Conservation (phyloP, 1,139 yeast species). For the Komagataea norvegica region DNA sequence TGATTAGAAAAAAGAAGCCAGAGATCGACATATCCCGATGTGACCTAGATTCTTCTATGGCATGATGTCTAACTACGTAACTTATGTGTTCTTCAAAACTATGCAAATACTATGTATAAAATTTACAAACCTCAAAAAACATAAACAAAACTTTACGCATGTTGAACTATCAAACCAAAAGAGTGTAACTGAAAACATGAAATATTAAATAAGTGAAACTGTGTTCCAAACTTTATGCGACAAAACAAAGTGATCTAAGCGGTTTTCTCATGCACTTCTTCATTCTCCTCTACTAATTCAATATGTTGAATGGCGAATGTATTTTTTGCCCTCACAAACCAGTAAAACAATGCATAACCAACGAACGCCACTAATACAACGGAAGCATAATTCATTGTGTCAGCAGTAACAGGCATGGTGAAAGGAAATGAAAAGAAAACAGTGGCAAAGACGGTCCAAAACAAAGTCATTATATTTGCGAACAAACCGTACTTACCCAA, state of each 20-base stretch:
- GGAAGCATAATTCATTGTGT: constrained; percentile 68
- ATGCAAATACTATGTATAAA: too few species aligned
- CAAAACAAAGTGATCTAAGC: neutral
- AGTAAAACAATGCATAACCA: constrained; percentile 49
- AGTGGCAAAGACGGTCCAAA: constrained; percentile 57
- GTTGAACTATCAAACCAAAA: too few species aligned
- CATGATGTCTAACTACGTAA: too few species aligned
- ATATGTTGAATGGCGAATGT: constrained; percentile 23
- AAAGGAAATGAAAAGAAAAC: constrained; percentile 68
- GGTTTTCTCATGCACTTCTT: neutral
- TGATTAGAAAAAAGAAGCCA: too few species aligned
- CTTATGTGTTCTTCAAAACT: too few species aligned
- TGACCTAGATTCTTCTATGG: too few species aligned
- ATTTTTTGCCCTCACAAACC: constrained; percentile 34
- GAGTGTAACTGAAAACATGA: too few species aligned
- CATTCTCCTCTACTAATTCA: constrained; percentile 8
- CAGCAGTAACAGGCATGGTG: constrained; percentile 55
- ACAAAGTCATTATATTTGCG: constrained; percentile 49
- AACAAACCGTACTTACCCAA: constrained; percentile 55
- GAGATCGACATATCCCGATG: too few species aligned
- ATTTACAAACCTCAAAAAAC: too few species aligned
- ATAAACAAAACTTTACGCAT: too few species aligned
- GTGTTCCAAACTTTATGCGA: too few species aligned
- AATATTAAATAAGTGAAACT: too few species aligned
- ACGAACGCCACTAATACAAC: constrained; percentile 57